phyloP scores from a whole-genome alignment of 75 land plant species.

The Cunninghamia lanceolata region DNA sequence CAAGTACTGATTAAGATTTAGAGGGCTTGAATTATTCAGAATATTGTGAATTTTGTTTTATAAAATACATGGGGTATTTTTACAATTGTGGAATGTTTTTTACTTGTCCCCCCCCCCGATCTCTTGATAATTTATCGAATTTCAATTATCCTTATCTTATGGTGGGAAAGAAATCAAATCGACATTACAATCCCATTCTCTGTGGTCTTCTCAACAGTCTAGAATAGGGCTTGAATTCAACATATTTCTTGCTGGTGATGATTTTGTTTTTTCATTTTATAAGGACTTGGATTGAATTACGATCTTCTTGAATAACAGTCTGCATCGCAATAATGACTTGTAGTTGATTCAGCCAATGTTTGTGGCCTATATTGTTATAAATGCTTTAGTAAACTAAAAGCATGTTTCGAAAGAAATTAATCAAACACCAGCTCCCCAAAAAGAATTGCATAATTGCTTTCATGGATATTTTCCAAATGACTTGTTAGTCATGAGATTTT shows the following conservation, averaged over 20 bases:
- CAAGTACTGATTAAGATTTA: not conserved
- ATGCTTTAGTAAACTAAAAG: not conserved
- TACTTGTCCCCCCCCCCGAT: not conserved
- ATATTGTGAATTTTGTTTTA: not conserved
- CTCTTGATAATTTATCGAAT: not conserved
- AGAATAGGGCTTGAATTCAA: not conserved
- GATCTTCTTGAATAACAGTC: not conserved
- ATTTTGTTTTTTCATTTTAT: not conserved
- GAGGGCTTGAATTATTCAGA: not conserved
- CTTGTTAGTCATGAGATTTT: not conserved
- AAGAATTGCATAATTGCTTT: not conserved
- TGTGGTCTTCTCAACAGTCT: not conserved
- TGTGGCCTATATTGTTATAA: not conserved
- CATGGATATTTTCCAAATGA: not conserved
- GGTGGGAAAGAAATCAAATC: not conserved
- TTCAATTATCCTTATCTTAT: not conserved
- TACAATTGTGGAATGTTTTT: not conserved
- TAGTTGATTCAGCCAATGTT: not conserved
- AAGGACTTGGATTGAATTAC: not conserved
- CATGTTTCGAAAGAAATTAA: not conserved
- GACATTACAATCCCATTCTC: not conserved
- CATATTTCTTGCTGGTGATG: not conserved
- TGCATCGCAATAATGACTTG: not conserved
- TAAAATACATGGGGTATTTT: not conserved
- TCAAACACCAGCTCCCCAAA: not conserved